Evolutionary conservation across 208 protist species (phyloP).

Genomic region (Trypanosoma caninum): DNA sequence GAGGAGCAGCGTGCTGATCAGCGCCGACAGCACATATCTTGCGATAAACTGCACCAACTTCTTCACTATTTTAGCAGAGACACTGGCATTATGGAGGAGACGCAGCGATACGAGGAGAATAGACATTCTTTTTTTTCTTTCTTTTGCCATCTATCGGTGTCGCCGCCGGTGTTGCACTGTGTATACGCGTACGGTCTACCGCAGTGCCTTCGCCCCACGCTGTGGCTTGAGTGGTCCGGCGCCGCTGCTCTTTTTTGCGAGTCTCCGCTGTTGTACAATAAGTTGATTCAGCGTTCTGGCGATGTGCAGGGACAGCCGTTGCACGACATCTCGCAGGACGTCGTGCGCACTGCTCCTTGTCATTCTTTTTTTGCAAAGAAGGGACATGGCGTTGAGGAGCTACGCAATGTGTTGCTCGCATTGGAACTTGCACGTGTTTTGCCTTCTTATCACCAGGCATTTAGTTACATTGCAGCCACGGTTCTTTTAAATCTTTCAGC

Average conservation of each 20-base stretch:
- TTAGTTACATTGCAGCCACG: conserved; percentile 27
- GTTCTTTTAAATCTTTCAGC: conserved; percentile 15
- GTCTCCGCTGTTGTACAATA: conserved; percentile 5
- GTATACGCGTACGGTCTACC: conserved; percentile 19
- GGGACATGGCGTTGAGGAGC: conserved; percentile 8
- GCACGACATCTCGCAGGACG: conserved; percentile 26
- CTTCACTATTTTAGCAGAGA: neutral
- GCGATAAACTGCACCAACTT: conserved; percentile 7
- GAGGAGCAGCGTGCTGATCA: conserved; percentile 16
- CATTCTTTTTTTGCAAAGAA: conserved; percentile 26
- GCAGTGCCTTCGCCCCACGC: conserved; percentile 11
- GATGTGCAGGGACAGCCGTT: conserved; percentile 8
- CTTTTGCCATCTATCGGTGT: conserved; percentile 12
- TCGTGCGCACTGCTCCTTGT: conserved; percentile 15
- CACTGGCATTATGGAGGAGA: neutral
- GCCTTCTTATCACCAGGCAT: conserved; percentile 27
- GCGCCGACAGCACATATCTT: conserved; percentile 9
- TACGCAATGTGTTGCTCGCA: conserved; percentile 16
- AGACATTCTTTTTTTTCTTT: neutral
- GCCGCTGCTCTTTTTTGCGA: conserved; percentile 1
- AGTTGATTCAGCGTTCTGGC: neutral
- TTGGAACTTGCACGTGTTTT: conserved; percentile 5
- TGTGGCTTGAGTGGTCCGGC: conserved; percentile 17
- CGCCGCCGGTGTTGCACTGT: neutral
- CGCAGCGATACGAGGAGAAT: neutral